A percentile compares a stretch with the other conserved stretches of the same genome.
These are phyloP conservation scores for Mucor irregularis DNA, from an alignment of 371 early-diverging fungal genomes.

Conservation along the genomic window DNA sequence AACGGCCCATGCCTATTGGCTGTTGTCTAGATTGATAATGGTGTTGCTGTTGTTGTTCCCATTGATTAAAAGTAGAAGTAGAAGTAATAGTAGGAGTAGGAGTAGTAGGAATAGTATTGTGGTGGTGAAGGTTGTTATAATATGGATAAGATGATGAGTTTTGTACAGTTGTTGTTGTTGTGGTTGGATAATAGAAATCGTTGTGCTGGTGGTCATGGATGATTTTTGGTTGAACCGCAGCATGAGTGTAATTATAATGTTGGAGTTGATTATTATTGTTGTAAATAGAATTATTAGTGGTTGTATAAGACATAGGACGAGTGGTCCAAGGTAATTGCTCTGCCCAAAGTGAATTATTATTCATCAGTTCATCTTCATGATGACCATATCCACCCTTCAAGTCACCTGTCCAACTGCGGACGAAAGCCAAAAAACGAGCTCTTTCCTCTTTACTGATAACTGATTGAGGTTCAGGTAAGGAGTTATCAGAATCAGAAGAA, in stretches of 20 bases:
- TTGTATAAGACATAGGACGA: neutral
- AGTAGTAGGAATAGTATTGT: neutral
- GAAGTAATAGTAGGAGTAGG: no score
- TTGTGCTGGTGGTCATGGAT: neutral
- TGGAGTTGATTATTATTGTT: neutral
- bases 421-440: slow-evolving; percentile 41
- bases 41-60: no score
- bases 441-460: slow-evolving; percentile 43
- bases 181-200: no score
- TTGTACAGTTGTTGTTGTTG: slow-evolving; percentile 1
- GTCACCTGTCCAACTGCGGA: slow-evolving; percentile 49
- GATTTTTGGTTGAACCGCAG: neutral
- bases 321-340: slow-evolving; percentile 37
- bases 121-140: neutral
- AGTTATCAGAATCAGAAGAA: slow-evolving; percentile 17
- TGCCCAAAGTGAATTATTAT: slow-evolving; percentile 33
- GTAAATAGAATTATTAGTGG: neutral
- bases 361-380: neutral
- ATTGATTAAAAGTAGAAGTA: no score
- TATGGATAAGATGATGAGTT: neutral
- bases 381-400: slow-evolving; percentile 34
- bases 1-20: slow-evolving; percentile 15
- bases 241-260: neutral
- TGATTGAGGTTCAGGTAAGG: slow-evolving; percentile 6
- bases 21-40: slow-evolving; percentile 2